Base-by-base conservation (phyloP, 306 rosid genomes). In the Chamaecrista fasciculata region DNA sequence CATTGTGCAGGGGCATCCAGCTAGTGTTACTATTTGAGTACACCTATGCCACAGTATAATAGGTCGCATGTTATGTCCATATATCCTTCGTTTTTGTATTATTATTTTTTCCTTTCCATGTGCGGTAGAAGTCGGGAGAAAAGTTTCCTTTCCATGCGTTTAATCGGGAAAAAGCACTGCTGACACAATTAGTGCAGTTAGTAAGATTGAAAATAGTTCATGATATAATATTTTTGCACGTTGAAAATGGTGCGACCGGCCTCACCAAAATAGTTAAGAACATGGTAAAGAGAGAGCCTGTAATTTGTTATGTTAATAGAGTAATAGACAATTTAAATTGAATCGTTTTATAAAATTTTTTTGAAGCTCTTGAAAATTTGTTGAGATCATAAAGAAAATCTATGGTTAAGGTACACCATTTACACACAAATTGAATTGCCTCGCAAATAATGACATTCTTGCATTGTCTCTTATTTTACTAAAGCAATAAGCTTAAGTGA, bases 1-100 rank as follows among this genome's bases (percentile, higher is more conserved):
- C 47, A 62, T 43, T 69, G 71, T 73, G 90, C 91, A 84, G 96
- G 86, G 12, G 82, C 86, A 24, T 79, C 83, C 52, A 79, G 53
- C 67, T 83, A 81, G 78, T 40, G 55, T 48, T 49, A 25, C 66
- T 16, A 37, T 24, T 23, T 62, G 70, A 10, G 69, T 78, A 33
- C 56, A 56, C 66, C 15, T 71, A 34, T 36, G 25, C 21, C 21
- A 33, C 62, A 53, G 15, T 55, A 20, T 11, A 61, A 39, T 62
- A 21, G 51, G 50, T 62, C 40, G 67, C 2, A 62, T 62, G 21
- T 23, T 33, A 62, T 39, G 64, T 57, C 57, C 51, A 50, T 11
- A 71, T 60, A 46, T 71, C 68, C 8, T 29, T 4, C 31, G 16
- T 6, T 26, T 50, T 9, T 28, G 10, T 8, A 4, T 7, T 43